A percentile compares a stretch with the other conserved stretches of the same genome.
Evolutionary conservation across 495 filamentous ascomycete species (phyloP).

Genomic region (Hypoxylon perforatum): DNA sequence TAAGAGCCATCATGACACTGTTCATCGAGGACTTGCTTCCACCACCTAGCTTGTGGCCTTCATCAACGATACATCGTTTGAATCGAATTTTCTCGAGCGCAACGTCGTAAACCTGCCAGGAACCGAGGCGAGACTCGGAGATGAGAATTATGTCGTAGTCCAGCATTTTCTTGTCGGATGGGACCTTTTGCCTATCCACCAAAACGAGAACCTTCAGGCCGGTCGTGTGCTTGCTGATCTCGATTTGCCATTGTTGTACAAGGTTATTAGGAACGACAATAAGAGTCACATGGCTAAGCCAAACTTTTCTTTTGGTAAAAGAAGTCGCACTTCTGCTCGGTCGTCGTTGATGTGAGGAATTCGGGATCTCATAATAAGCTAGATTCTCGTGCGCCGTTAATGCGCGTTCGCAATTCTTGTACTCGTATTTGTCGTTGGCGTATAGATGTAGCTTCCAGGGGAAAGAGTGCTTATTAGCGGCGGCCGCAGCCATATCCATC

Average conservation of each 20-base stretch:
- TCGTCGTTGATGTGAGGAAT: constrained; percentile 51
- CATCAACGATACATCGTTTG: constrained; percentile 88
- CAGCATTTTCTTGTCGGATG: constrained; percentile 67
- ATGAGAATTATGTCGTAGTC: constrained; percentile 84
- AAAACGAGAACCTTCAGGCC: constrained; percentile 73
- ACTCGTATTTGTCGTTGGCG: constrained; percentile 50
- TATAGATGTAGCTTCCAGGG: constrained; percentile 76
- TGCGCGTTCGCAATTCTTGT: constrained; percentile 63
- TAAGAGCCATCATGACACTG: constrained; percentile 73
- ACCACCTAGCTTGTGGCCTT: constrained; percentile 84
- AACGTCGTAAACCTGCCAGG: constrained; percentile 30
- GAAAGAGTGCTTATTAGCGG: constrained; percentile 69
- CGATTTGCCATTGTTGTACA: constrained; percentile 73
- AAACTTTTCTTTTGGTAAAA: constrained; percentile 59
- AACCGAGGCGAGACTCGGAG: constrained; percentile 77
- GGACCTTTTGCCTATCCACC: constrained; percentile 62
- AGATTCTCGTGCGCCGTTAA: constrained; percentile 53
- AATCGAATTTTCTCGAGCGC: constrained; percentile 79
- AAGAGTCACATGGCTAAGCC: constrained; percentile 74
- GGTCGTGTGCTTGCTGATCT: constrained; percentile 75
- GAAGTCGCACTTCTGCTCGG: constrained; percentile 47
- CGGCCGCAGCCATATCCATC: constrained; percentile 78
- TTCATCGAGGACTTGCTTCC: constrained; percentile 65
- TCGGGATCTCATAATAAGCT: constrained; percentile 52
- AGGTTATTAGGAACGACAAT: constrained; percentile 76